Percentiles rank a stretch among this genome's conserved stretches.
Conservation (phyloP, 768 basidiomycete genomes). For the Harrya chromipes region DNA sequence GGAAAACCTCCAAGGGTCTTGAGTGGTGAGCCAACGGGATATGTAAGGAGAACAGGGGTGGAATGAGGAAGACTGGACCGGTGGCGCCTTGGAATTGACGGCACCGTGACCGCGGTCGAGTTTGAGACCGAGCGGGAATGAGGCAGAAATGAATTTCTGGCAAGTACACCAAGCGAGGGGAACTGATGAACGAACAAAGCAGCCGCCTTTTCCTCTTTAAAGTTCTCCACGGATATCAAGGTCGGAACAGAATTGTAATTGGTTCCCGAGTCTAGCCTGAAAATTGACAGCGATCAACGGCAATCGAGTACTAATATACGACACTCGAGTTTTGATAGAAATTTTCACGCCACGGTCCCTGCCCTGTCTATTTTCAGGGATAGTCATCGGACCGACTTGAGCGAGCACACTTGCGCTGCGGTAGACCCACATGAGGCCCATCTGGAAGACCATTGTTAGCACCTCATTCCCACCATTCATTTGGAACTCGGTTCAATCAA, state of each 20-base stretch:
- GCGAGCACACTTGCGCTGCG: too few species aligned
- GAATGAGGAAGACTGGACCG: background rate
- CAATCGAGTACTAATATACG: too few species aligned
- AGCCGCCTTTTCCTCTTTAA: slow-evolving; percentile 4
- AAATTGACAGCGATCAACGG: background rate
- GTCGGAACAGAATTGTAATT: slow-evolving; percentile 11
- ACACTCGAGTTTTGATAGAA: background rate
- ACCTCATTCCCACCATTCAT: too few species aligned
- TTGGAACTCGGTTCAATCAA: too few species aligned
- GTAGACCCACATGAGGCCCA: too few species aligned
- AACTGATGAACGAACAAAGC: background rate
- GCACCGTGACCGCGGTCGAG: background rate
- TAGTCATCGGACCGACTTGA: too few species aligned
- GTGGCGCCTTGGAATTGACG: slow-evolving; percentile 6
- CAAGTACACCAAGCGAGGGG: background rate
- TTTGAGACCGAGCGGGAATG: background rate
- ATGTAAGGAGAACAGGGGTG: background rate
- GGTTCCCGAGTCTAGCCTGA: slow-evolving; percentile 13
- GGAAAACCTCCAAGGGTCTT: background rate
- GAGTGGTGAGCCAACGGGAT: background rate
- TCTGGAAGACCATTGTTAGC: too few species aligned
- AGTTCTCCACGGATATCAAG: slow-evolving; percentile 8
- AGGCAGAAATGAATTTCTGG: background rate
- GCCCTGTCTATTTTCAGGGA: too few species aligned
- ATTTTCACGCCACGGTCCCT: too few species aligned